Evolutionary conservation across 345 rosid genomes (phyloP).

Genomic region (Angophora floribunda): DNA sequence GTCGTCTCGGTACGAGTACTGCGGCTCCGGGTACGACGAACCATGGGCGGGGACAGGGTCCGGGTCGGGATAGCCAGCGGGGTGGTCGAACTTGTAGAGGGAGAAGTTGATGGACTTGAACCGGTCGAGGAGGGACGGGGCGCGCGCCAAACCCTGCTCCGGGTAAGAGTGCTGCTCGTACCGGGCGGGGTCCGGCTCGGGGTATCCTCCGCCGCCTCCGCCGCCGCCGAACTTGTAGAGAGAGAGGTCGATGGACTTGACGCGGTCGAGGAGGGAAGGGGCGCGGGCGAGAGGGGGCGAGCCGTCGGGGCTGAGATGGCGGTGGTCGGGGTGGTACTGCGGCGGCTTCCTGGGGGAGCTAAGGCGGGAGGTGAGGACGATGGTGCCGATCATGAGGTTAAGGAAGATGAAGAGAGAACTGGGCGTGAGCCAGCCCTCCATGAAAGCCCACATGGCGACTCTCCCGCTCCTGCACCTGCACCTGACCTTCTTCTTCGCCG

Average conservation of each 20-base stretch:
- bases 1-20: background rate
- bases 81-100: background rate
- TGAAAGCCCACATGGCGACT: background rate
- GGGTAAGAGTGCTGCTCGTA: background rate
- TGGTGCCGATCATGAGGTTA: slow-evolving; percentile 57
- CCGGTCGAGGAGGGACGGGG: slow-evolving; percentile 49
- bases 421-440: slow-evolving; percentile 39
- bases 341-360: slow-evolving; percentile 12
- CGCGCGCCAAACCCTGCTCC: background rate
- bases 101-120: slow-evolving; percentile 34
- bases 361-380: slow-evolving; percentile 32
- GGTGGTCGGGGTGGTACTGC: background rate
- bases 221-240: slow-evolving; percentile 15
- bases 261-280: slow-evolving; percentile 50
- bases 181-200: background rate
- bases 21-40: background rate
- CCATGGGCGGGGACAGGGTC: background rate
- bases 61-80: background rate
- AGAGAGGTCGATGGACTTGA: slow-evolving; percentile 38
- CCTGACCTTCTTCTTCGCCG: background rate
- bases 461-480: too few relatives aligned
- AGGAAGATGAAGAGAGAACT: slow-evolving; percentile 50
- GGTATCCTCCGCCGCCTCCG: background rate
- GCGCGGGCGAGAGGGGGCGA: slow-evolving; percentile 20
- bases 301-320: background rate